Evolutionary conservation across 1,284 basidiomycete genomes (phyloP), one percentile per base, ranked within the genome.

Genomic region (Cutaneotrichosporon mucoides): DNA sequence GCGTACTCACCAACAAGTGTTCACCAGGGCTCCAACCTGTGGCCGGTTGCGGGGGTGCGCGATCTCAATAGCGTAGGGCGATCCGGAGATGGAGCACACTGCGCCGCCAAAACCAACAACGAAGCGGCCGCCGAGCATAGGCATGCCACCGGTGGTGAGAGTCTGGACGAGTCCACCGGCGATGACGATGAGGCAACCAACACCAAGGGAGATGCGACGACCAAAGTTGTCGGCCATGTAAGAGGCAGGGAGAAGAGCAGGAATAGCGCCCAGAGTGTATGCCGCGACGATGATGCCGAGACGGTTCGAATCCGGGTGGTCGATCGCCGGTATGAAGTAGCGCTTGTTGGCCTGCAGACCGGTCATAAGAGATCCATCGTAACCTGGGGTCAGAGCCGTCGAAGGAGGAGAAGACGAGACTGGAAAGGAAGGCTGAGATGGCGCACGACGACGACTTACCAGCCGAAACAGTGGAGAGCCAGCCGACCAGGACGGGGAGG

Each of bases 291-390:
- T 54, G 42, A 59, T 16, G 34, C 64, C 64, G 33, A 65, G 57
- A 10, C 15, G 56, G 33, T 48, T 56, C 2, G 55, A 46, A 50
- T 49, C 41, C 10, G 64, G 64, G 42, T 56, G 5, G 41, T 50
- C 59, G 40, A 65, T 46, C 4, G 48, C 44, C 0, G 36, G 13
- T 11, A 55, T 46, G 53, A 56, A 65, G 7, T 15, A 36, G 33
- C 34, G 35, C 2, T 47, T 36, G 43, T 63, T 53, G 45, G 60
- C 53, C 35, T 55, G 58, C 2, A 65, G 56, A 11, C 57, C 58
- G 24, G 56, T 54, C 35, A 65, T 62, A n/a, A 62, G 41, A 1
- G 61, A 53, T 5, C 58, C 61, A 35, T 65, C 64, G 56, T 65
- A 65, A 13, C 64, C 61, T 52, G 48, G 7, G 0, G 43, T 57